Percentiles rank a stretch among this genome's conserved stretches.
Conservation (phyloP, 1,139 yeast genomes). For the Scheffersomyces lignicola region DNA sequence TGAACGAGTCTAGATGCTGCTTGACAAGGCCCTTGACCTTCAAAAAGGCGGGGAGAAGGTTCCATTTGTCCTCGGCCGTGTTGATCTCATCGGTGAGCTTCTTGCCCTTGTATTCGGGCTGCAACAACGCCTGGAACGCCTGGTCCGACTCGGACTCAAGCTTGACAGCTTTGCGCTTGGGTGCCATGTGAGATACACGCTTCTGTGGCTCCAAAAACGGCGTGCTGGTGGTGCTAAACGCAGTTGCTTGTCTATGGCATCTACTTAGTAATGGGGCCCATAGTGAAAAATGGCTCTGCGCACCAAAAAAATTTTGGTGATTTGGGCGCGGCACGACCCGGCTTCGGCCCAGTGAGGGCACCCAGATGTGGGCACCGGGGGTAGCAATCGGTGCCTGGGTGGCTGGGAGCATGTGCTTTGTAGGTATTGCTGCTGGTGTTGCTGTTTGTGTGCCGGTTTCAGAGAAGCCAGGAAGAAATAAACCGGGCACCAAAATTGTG, state of each 20-base stretch:
- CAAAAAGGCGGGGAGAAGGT: constrained; percentile 88
- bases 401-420: too few species aligned
- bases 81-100: constrained; percentile 81
- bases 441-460: too few species aligned
- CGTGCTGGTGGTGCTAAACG: neutral
- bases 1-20: constrained; percentile 95
- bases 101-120: constrained; percentile 85
- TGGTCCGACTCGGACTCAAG: constrained; percentile 34
- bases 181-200: too few species aligned
- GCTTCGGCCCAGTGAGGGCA: too few species aligned
- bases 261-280: neutral
- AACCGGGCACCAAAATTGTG: too few species aligned
- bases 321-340: too few species aligned
- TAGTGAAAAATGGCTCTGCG: too few species aligned
- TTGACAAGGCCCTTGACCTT: constrained; percentile 95
- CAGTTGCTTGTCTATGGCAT: neutral
- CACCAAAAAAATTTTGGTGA: too few species aligned
- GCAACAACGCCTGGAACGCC: constrained; percentile 71
- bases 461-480: too few species aligned
- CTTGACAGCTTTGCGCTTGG: constrained; percentile 19
- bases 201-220: neutral
- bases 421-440: too few species aligned
- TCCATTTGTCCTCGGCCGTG: constrained; percentile 95
- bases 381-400: too few species aligned
- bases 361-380: too few species aligned